Percentiles rank a stretch among this genome's conserved stretches.
Conservation (phyloP, 306 rosid species). For the Canavalia ensiformis region DNA sequence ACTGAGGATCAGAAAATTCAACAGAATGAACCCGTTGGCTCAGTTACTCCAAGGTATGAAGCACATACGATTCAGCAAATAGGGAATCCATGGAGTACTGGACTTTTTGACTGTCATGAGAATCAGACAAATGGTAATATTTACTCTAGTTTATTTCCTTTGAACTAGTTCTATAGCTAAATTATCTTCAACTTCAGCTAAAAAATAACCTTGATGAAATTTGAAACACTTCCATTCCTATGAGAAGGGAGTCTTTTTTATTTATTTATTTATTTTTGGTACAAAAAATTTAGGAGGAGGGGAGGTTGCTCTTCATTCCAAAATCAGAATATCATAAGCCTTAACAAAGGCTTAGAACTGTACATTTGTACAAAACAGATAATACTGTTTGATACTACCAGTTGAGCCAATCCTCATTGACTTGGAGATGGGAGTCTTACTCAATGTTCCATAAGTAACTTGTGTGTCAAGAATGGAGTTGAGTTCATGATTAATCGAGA, state of each 20-base stretch:
- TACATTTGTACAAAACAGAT: neutral
- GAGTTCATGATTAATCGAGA: neutral
- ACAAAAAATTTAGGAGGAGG: neutral
- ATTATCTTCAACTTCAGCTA: neutral
- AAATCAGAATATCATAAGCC: too few relatives aligned
- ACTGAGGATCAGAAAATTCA: slow-evolving; percentile 41
- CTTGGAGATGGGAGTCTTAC: too few relatives aligned
- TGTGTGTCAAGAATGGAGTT: neutral
- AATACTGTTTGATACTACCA: neutral
- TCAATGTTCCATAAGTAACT: neutral
- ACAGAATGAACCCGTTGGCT: slow-evolving; percentile 42
- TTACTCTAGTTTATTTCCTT: neutral
- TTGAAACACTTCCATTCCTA: neutral
- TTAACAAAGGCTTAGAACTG: neutral
- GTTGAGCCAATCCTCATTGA: neutral
- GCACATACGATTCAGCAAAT: slow-evolving; percentile 42
- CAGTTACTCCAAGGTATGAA: slow-evolving; percentile 47
- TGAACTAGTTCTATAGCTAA: neutral
- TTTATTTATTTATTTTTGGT: neutral
- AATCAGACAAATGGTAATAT: slow-evolving; percentile 69
- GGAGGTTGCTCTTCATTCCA: neutral
- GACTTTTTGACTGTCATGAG: slow-evolving; percentile 73
- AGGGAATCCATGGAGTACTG: slow-evolving; percentile 71
- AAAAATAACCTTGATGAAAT: neutral
- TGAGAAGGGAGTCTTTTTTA: neutral